Base-by-base conservation (phyloP, 179 eudicot species). In the Camellia oleifera region DNA sequence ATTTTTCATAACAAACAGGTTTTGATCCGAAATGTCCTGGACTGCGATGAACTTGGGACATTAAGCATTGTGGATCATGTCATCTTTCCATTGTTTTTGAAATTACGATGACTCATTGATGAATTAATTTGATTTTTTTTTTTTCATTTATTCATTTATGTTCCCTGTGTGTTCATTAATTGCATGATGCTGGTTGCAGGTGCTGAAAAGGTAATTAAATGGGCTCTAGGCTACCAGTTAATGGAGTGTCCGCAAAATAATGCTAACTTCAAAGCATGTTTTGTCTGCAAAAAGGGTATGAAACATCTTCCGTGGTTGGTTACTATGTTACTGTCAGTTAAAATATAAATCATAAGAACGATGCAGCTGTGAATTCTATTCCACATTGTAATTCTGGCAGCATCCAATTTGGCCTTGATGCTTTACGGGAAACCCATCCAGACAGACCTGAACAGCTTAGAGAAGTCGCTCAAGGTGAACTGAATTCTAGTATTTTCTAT, bases 381-480 rank as follows among this genome's bases (percentile, higher is more conserved):
- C 40, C 40, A 63, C 72, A 64, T 69, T 74, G 32, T 15, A 66
- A 76, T 73, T 69, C 46, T 85, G 42, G 78, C 89, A 90, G 94
- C 82, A 82, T 90, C 68, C 86, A 86, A 80, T 77, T 87, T 78
- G 92, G 92, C 26, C 81, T 89, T 17, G 81, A 81, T 52, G 84
- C 86, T 72, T 85, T 90, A 12, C 84, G 83, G 46, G 82, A 32
- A 32, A 32, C 82, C 76, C 23, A 20, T 20, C 23, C 92, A 89
- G 79, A 87, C 86, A 68, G 90, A 90, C 76, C 78, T 87, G 54
- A 91, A 87, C 81, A 88, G 88, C 85, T 79, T 71, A 53, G 87
- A 91, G 87, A 91, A 89, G 85, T 88, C 89, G 9, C 91, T 91
- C 7, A 88, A 89, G 92, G 94, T 91, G 26, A 20, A 20, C 23